These are phyloP conservation scores for Angophora floribunda DNA, from an alignment of 345 rosid species.

Conservation along the genomic window DNA sequence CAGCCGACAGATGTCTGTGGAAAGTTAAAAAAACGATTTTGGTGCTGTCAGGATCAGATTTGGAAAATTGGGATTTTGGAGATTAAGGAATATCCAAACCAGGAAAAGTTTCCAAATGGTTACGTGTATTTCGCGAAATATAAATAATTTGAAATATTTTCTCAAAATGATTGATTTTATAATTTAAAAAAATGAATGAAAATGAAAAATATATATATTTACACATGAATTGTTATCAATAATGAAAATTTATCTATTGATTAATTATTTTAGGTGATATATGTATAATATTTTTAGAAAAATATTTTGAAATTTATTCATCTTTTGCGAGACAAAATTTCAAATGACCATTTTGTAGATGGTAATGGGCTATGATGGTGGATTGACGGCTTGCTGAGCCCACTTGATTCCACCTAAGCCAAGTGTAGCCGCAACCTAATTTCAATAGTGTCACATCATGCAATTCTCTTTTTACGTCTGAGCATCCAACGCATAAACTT, in stretches of 20 bases:
- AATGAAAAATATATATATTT: no score
- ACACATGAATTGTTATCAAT: rapidly evolving
- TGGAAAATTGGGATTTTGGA: not conserved
- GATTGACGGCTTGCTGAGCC: not conserved
- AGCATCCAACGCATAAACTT: not conserved
- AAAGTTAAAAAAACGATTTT: no score
- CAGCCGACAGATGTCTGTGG: no score
- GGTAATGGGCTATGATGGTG: not conserved
- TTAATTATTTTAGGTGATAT: no score
- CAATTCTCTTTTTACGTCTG: not conserved
- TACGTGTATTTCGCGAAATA: no score
- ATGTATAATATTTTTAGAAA: no score
- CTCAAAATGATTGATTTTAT: no score
- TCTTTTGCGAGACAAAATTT: no score
- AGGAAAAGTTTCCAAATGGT: not conserved
- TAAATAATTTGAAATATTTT: no score
- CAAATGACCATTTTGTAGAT: no score
- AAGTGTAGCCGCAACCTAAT: not conserved
- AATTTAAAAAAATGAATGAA: rapidly evolving
- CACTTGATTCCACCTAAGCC: not conserved
- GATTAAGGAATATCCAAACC: not conserved
- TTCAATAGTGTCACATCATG: not conserved
- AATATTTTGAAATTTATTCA: no score
- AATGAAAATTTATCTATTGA: no score
- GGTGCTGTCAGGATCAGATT: not conserved